Percentiles rank a stretch among this genome's conserved stretches.
Evolutionary conservation across 257 asterid species (phyloP).

Genomic region (Solanum acaule): DNA sequence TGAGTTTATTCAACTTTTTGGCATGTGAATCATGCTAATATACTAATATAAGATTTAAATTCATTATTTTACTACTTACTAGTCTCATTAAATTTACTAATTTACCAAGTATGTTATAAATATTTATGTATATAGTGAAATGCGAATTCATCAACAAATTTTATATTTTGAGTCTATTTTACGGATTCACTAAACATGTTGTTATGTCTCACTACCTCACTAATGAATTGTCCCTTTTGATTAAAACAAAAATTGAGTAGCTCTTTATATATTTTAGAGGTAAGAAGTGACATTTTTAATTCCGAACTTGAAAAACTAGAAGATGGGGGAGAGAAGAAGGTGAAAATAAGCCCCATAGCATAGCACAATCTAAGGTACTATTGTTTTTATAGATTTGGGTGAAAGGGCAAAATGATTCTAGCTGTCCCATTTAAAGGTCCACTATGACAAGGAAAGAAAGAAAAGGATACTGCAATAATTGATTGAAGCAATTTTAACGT

Average conservation of each 20-base stretch:
- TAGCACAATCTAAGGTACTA: not conserved
- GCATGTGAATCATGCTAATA: not conserved
- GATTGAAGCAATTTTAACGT: not conserved
- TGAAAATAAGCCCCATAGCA: not conserved
- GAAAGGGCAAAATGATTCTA: not conserved
- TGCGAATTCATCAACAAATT: not conserved
- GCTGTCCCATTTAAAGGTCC: not conserved
- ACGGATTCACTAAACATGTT: not conserved
- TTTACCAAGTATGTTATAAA: not conserved
- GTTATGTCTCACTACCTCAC: no score
- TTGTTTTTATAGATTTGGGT: not conserved
- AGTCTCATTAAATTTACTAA: not conserved
- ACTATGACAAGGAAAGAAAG: not conserved
- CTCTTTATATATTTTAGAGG: no score
- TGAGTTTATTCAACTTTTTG: not conserved
- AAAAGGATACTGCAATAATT: not conserved
- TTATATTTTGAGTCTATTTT: not conserved
- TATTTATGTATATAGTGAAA: not conserved
- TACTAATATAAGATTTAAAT: not conserved
- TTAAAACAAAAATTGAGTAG: no score
- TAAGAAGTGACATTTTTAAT: no score
- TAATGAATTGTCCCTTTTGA: no score
- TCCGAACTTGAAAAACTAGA: no score
- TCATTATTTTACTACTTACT: no score
- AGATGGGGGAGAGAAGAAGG: not conserved